Base-by-base conservation (phyloP, 257 asterid genomes). In the Rubia yunnanensis region DNA sequence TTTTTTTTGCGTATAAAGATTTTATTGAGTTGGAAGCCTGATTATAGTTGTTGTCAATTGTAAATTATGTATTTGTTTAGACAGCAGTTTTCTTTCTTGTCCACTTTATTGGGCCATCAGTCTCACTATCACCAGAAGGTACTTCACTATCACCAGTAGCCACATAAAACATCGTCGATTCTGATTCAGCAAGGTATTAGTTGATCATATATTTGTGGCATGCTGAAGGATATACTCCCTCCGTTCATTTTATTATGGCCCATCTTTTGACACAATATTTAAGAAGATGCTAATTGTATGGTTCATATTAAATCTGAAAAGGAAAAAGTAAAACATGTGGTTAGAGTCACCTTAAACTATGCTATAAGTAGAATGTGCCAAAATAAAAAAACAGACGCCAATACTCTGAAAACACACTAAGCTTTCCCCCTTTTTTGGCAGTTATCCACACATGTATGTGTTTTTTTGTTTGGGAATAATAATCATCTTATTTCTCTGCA, bases 11-110 rank as follows among this genome's bases (percentile, higher is more conserved):
- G 5, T 49, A 49, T 49, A 48, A 28, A 31, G 26, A 32, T 23
- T 48, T 54, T 60, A 69, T 54, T 23, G 38, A 31, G 53, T 9
- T 69, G 34, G 64, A 60, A 69, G 73, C 36, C 14, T 34, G 38
- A 59, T 63, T 49, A 3, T 49, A 5, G 22, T 18, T 15, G 55
- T 48, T 63, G 67, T 24, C 7, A 5, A 23, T 41, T 8, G 8
- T 34, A 39, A 23, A 23, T 14, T 38, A 11, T 13, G 14, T 38
- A 27, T 15, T 56, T 55, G 44, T 48, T 67, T 67, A 48, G 17
- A 32, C 26, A 39, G 20, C 36, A 34, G 54, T 63, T 63, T 13
- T 24, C 23, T 11, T 23, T 17, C 23, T 63, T 7, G 27, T 63
- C 36, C 50, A 39, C 22, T 63, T 63, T 10, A 17, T 38, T 62